Evolutionary conservation across 768 basidiomycete genomes (phyloP), one percentile per base, ranked within the genome.

Genomic region (Artomyces pyxidatus): DNA sequence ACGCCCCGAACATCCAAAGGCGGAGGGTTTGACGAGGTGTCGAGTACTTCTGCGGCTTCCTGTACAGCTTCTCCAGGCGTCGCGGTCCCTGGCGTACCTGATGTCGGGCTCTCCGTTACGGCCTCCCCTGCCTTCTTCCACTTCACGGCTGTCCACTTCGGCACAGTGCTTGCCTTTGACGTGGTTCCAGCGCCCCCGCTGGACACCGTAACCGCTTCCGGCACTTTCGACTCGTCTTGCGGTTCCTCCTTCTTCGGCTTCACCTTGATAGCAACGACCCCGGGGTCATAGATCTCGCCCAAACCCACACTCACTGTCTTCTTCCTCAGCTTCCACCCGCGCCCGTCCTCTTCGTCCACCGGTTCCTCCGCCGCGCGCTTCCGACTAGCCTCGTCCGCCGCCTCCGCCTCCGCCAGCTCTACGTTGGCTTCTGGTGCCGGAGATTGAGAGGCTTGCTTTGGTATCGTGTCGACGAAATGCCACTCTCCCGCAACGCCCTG

Each of bases 241-340:
- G 55, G 58, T 35, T 51, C 68, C 57, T 77, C 75, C 61, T 74
- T 75, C 68, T 77, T 80, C 51, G 60, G 56, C 66, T 81, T 85
- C 27, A 78, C 54, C 61, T 81, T 81, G 57, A 88, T 75, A 26
- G 77, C 68, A 42, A 89, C 79, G 19, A 79, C 58, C 1, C 80
- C 83, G 3, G 86, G 87, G 62, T 95, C 91, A 55, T 88, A 94
- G 25, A 88, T 77, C 57, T 89, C 84, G 11, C 85, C 88, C 10
- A 88, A 69, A 6, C 84, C 87, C 0, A 71, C 64, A 1, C 63
- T 66, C 38, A 77, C 61, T 0, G 72, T 80, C 68, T 80, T 83
- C 70, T 78, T 82, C 53, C 80, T 72, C 51, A 89, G 59, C 63
- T 84, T 87, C 70, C 80, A 89, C 25, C 69, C 64, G 3, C 82